Conservation (phyloP, 2,329 filamentous ascomycete species). For the Pseudogymnoascus sp. region DNA sequence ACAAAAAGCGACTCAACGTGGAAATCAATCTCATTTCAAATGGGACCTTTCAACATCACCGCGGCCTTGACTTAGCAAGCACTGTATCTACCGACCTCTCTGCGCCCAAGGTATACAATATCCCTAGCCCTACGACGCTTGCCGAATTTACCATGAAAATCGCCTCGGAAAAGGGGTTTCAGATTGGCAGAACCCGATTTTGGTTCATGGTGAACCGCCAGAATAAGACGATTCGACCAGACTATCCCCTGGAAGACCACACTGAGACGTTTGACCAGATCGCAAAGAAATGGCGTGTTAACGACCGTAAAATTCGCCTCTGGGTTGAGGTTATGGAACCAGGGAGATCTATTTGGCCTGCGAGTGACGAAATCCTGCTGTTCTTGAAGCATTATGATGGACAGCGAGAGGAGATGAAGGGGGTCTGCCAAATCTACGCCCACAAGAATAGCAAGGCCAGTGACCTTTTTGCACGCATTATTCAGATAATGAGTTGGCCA, state of each 20-base stretch:
- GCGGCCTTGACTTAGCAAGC: constrained; percentile 74
- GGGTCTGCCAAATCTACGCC: constrained; percentile 79
- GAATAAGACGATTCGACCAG: constrained; percentile 94
- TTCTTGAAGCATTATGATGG: constrained; percentile 91
- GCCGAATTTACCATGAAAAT: constrained; percentile 66
- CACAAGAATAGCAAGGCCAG: constrained; percentile 79
- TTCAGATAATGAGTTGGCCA: constrained; percentile 79
- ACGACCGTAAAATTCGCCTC: constrained; percentile 52
- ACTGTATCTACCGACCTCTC: constrained; percentile 59
- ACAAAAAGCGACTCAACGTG: constrained; percentile 91
- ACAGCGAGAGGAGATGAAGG: constrained; percentile 64
- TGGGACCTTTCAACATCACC: constrained; percentile 70
- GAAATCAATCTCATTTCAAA: constrained; percentile 75
- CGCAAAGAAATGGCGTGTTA: not conserved
- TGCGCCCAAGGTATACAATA: constrained; percentile 63
- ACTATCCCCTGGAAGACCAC: constrained; percentile 73
- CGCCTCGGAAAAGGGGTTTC: constrained; percentile 60
- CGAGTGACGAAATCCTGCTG: constrained; percentile 63
- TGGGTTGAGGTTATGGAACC: constrained; percentile 59
- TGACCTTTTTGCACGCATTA: constrained; percentile 71
- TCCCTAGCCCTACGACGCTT: constrained; percentile 67
- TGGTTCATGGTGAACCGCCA: constrained; percentile 99
- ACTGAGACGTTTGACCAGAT: constrained; percentile 69
- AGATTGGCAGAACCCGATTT: constrained; percentile 67
- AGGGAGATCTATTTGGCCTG: constrained; percentile 66